phyloP scores from a whole-genome alignment of 495 filamentous ascomycete genomes.

The Rusavskia elegans region DNA sequence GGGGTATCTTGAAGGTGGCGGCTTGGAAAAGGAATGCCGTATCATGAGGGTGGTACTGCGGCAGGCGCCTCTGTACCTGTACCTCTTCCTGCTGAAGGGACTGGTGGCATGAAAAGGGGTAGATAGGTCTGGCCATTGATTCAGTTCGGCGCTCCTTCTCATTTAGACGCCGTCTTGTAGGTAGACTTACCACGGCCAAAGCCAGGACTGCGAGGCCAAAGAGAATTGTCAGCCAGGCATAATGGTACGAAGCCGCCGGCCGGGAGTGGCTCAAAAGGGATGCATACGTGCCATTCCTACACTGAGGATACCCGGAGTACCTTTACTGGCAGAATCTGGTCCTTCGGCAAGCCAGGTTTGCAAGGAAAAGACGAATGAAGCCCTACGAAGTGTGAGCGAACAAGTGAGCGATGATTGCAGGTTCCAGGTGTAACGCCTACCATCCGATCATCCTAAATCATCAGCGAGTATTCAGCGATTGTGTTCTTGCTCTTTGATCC shows the following conservation, averaged over 20 bases:
- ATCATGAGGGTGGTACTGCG: constrained; percentile 24
- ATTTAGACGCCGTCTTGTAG: neutral
- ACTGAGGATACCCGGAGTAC: constrained; percentile 69
- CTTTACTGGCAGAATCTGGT: constrained; percentile 51
- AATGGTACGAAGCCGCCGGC: too few species aligned
- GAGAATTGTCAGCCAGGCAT: neutral
- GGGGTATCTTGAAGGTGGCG: too few species aligned
- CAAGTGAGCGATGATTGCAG: neutral
- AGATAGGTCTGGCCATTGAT: constrained; percentile 47
- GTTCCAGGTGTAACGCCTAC: constrained; percentile 25
- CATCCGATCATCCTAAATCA: constrained; percentile 54
- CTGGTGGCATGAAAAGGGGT: constrained; percentile 63
- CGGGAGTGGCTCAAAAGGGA: too few species aligned
- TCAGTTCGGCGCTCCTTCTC: too few species aligned
- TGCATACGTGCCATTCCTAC: constrained; percentile 72
- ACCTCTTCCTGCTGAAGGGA: constrained; percentile 20
- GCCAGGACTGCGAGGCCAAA: constrained; percentile 48
- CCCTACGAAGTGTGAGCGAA: constrained; percentile 31
- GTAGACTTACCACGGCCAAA: constrained; percentile 42
- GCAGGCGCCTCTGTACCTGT: constrained; percentile 28
- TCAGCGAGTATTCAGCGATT: neutral
- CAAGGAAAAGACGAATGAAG: constrained; percentile 65
- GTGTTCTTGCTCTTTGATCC: neutral
- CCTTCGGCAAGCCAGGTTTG: constrained; percentile 80
- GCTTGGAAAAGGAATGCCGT: too few species aligned